Evolutionary conservation across 75 land plant genomes (phyloP), one percentile per base, ranked within the genome.

Genomic region (Adiantum capillusveneris): DNA sequence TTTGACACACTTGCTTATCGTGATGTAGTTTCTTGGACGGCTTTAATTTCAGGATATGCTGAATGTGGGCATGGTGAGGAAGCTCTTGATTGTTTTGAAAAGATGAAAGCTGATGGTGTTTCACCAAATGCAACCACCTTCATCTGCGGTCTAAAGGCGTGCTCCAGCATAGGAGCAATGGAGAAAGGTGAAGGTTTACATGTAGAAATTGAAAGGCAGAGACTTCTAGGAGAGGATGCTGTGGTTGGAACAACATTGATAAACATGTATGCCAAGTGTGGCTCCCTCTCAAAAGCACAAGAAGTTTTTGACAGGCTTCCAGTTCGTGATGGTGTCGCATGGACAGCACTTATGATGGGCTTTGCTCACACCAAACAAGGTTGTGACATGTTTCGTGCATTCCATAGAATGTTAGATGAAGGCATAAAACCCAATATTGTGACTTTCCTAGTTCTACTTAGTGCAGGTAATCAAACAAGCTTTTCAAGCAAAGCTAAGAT

Each of bases 261-360:
- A 1, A 73, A 77, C 69, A 64, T 66, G 16, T 84, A 84, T 75
- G 84, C 72, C 16, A 63, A 77, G 22, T 69, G 67, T 54, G 74
- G 79, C 17, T 31, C 62, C 11, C 36, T 81, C 18, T 65, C 54
- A 21, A 65, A 71, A 48, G 79, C 84, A 2, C 14, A 1, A 6
- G 36, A 36, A 26, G 53, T 78, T 21, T 86, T 83, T 62, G 60
- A 74, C 42, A 36, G 31, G 16, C 76, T 82, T n/a, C 30, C 63
- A 18, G 31, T 39, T 12, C 77, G 69, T 41, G 77, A 82, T 74
- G 66, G 82, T 1, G 73, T 86, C 2, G 66, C 87, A 24, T 87
- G 84, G 87, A 87, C 78, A 17, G 73, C 72, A 48, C 68, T 87
- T 59, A 75, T 87, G 20, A 58, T 65, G 42, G 71, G 82, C 27